Conservation (phyloP, 495 filamentous ascomycete genomes). For the Aspergillus funiculosus region DNA sequence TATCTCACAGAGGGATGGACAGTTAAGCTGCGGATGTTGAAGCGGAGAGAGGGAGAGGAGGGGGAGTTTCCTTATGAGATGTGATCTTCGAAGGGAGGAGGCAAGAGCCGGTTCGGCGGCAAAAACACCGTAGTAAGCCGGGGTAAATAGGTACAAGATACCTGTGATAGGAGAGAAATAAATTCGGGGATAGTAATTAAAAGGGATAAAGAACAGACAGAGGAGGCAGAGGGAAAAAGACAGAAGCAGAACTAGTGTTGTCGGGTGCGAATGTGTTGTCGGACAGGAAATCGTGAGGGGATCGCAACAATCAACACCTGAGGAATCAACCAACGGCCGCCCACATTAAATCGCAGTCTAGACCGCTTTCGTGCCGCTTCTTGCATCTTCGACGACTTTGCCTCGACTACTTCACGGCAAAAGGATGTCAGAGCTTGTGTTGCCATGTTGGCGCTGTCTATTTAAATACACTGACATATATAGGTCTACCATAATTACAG, state of each 20-base stretch:
- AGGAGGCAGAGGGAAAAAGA: background rate
- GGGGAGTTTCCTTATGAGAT: background rate
- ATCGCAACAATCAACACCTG: constrained; percentile 7
- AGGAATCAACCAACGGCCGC: constrained; percentile 8
- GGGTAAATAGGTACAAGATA: background rate
- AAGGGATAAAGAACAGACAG: background rate
- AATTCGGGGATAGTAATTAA: background rate
- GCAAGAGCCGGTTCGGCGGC: constrained; percentile 3
- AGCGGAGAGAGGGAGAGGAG: background rate
- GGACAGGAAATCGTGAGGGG: constrained; percentile 18
- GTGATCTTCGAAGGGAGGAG: constrained; percentile 4
- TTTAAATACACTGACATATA: constrained; percentile 1
- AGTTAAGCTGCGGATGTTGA: no score
- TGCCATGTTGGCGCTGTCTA: no score
- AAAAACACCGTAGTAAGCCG: background rate
- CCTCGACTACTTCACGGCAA: no score
- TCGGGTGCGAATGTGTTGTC: constrained; percentile 1
- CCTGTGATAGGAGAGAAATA: background rate
- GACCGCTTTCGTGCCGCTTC: constrained; percentile 13
- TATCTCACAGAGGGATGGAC: no score
- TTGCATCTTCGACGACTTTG: background rate
- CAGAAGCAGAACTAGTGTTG: background rate
- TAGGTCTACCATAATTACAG: background rate
- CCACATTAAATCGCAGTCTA: constrained; percentile 13
- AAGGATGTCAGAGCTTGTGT: no score